phyloP scores from a whole-genome alignment of 2,329 filamentous ascomycete species.

The Cladosporium sp. region DNA sequence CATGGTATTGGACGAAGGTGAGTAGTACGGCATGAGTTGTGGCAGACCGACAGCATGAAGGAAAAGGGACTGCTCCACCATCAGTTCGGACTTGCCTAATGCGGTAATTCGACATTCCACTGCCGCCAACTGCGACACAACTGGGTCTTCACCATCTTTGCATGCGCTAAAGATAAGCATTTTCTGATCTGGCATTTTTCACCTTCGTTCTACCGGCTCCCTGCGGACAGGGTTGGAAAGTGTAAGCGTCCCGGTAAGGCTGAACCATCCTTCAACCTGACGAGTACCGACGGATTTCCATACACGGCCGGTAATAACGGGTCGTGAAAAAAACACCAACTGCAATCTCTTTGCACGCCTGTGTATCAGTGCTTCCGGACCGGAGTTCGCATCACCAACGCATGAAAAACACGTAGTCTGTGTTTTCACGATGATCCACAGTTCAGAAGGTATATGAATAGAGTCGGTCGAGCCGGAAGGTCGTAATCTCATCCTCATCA shows the following conservation, averaged over 20 bases:
- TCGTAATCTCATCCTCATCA: not conserved
- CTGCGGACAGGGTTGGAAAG: not conserved
- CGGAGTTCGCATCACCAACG: not conserved
- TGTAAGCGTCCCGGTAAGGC: not conserved
- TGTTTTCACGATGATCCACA: slow-evolving; percentile 3
- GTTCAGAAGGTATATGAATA: not conserved
- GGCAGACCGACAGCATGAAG: no score
- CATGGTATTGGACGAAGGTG: no score
- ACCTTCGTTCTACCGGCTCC: not conserved
- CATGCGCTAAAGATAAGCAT: not conserved
- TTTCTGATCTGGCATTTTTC: not conserved
- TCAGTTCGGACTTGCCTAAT: slow-evolving; percentile 1
- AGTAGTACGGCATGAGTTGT: no score
- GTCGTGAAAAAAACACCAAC: not conserved
- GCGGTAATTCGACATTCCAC: not conserved
- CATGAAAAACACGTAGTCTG: not conserved
- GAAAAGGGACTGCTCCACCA: no score
- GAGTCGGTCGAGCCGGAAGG: not conserved
- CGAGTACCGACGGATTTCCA: not conserved
- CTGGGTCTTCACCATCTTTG: not conserved
- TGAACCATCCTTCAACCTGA: slow-evolving; percentile 2
- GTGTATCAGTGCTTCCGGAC: slow-evolving; percentile 1
- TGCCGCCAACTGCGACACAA: not conserved
- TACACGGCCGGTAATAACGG: slow-evolving; percentile 7
- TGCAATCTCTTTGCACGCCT: not conserved